These are phyloP conservation scores for Fistulifera solaris DNA, from an alignment of 108 stramenopile species.

Conservation along the genomic window DNA sequence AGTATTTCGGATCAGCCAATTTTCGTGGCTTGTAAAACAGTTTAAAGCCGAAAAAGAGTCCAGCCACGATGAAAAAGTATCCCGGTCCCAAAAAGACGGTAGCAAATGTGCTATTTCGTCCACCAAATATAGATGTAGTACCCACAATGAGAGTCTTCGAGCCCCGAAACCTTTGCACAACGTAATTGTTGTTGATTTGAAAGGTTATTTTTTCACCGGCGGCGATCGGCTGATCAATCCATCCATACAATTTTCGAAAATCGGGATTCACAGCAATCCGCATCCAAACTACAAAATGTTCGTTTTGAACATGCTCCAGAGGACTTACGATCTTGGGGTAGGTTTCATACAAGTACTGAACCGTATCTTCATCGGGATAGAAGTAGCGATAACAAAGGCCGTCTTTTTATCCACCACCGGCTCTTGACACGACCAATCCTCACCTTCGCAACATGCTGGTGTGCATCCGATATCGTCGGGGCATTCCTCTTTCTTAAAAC, in stretches of 20 bases:
- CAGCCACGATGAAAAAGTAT: conserved; percentile 56
- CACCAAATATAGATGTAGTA: conserved; percentile 80
- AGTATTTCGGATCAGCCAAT: conserved; percentile 82
- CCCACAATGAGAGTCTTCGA: conserved; percentile 81
- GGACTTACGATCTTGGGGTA: conserved; percentile 73
- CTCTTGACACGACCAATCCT: conserved; percentile 46
- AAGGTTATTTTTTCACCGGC: conserved; percentile 61
- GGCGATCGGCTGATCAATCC: conserved; percentile 76
- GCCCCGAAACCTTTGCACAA: conserved; percentile 77
- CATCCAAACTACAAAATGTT: conserved; percentile 99
- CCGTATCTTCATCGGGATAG: conserved; percentile 81
- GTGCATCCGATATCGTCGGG: conserved; percentile 28
- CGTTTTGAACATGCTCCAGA: conserved; percentile 88
- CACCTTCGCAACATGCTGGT: conserved; percentile 41
- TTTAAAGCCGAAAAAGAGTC: conserved; percentile 75
- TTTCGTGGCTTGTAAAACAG: conserved; percentile 72
- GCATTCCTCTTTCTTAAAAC: conserved; percentile 53
- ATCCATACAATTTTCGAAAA: conserved; percentile 98
- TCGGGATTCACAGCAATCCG: conserved; percentile 79
- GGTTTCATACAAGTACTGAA: conserved; percentile 79
- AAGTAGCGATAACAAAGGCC: conserved; percentile 69
- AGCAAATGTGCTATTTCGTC: conserved; percentile 84
- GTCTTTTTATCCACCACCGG: conserved; percentile 43
- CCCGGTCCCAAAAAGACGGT: conserved; percentile 78
- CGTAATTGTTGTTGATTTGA: conserved; percentile 76